Evolutionary conservation across 805 yeast species (phyloP), one percentile per base, ranked within the genome.

Genomic region (Metschnikowia henanensis): DNA sequence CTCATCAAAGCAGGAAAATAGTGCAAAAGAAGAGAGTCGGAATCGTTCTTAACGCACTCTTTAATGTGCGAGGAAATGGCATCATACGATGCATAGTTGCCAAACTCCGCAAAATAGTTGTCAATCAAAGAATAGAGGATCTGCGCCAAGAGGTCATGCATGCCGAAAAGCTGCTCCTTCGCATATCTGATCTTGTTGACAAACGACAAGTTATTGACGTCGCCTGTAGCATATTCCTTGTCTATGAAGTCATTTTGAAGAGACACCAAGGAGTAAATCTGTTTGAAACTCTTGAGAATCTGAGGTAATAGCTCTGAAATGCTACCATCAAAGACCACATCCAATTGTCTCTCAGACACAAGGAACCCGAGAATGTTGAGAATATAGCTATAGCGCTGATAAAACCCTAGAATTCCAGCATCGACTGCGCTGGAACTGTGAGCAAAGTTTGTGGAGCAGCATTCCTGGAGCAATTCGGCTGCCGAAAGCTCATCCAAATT

Each of bases 111-210:
- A 20, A 58, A 46, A 30, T 70, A 67, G 30, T 67, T 67, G 2
- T 68, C 66, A 6, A 75, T 66, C 34, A 79, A 60, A 2, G 84
- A 83, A 52, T 61, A 78, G 6, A 84, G 66, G 1, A 87, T 69
- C 59, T 82, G 86, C 34, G 91, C 83, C 42, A 91, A 63, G 2
- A 74, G 58, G 55, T 88, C 95, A 60, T 90, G 94, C 53, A 83
- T 83, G 38, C 70, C 70, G 40, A 80, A 74, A 22, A 87, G 68
- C 50, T 80, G 80, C 43, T 77, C 79, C 49, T 89, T 78, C 56
- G 85, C 77, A 54, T 77, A 82, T 29, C 70, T 72, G 28, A 84
- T 61, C 17, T 66, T 57, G 47, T 57, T 59, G 28, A 68, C 62
- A 36, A 69, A 68, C 16, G 17, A 71, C 53, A 49, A 72, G 62